phyloP scores from a whole-genome alignment of 1,139 yeast genomes.

The Trichomonascaceae sp. region DNA sequence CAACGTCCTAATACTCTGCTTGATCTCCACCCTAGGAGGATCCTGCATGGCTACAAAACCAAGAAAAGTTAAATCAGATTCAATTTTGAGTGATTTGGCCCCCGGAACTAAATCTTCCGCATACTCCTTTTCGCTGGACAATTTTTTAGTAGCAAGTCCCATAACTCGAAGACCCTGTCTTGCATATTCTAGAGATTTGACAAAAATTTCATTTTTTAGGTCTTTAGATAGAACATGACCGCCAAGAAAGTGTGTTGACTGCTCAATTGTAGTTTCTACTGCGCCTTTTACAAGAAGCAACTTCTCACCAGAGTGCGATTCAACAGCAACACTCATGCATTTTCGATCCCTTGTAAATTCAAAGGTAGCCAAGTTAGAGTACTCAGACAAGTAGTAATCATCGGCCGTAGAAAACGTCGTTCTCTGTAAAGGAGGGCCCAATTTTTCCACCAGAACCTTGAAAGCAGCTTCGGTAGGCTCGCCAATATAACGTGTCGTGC shows the following conservation, averaged over 20 bases:
- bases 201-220: constrained; percentile 25
- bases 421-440: constrained; percentile 14
- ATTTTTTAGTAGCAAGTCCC: constrained; percentile 36
- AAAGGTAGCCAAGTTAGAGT: constrained; percentile 19
- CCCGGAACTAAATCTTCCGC: neutral
- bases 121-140: constrained; percentile 19
- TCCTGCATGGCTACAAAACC: constrained; percentile 50
- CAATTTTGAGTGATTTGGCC: constrained; percentile 24
- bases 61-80: constrained; percentile 37
- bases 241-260: constrained; percentile 35
- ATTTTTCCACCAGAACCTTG: constrained; percentile 28
- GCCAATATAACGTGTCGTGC: constrained; percentile 29
- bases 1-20: constrained; percentile 40
- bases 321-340: constrained; percentile 44
- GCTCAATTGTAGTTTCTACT: constrained; percentile 42
- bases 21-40: constrained; percentile 51
- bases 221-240: constrained; percentile 28
- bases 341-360: constrained; percentile 43
- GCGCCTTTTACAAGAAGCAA: constrained; percentile 47
- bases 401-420: constrained; percentile 12
- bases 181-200: constrained; percentile 37
- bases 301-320: constrained; percentile 18
- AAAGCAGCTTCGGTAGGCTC: constrained; percentile 37
- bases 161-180: constrained; percentile 41
- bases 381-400: constrained; percentile 9